Evolutionary conservation across 2,329 filamentous ascomycete species (phyloP).

Genomic region (Tolypocladium sp.): DNA sequence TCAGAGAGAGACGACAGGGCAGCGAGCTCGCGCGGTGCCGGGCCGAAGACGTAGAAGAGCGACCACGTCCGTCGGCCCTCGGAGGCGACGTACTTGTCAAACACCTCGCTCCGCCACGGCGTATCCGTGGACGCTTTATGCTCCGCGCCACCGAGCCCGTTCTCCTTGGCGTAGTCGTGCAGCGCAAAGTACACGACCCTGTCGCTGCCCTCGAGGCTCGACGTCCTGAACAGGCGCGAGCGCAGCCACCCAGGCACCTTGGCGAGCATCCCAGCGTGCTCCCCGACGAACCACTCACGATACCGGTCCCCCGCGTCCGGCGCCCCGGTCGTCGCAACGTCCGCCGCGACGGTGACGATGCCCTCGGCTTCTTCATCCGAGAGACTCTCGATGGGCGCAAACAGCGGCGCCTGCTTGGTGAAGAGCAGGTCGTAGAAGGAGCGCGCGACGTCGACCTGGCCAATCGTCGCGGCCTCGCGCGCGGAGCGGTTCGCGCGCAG

Average conservation of each 20-base stretch:
- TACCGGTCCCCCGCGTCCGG: constrained; percentile 43
- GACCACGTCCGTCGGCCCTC: constrained; percentile 54
- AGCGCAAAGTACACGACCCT: constrained; percentile 51
- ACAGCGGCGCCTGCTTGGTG: constrained; percentile 44
- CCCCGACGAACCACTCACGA: constrained; percentile 63
- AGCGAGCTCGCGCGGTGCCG: constrained; percentile 59
- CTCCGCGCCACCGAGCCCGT: constrained; percentile 57
- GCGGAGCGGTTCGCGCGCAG: constrained; percentile 49
- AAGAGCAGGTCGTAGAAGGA: constrained; percentile 61
- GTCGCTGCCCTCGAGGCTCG: constrained; percentile 46
- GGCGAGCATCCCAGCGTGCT: constrained; percentile 63
- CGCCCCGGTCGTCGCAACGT: constrained; percentile 43
- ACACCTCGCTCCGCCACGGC: constrained; percentile 50
- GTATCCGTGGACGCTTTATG: constrained; percentile 56
- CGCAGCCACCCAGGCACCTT: constrained; percentile 74
- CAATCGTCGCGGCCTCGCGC: constrained; percentile 45
- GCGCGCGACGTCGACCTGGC: constrained; percentile 55
- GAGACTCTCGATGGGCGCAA: constrained; percentile 50
- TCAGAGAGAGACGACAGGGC: constrained; percentile 42
- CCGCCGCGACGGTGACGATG: constrained; percentile 53
- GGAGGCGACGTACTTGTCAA: constrained; percentile 45
- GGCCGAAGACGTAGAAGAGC: constrained; percentile 73
- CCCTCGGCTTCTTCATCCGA: constrained; percentile 49
- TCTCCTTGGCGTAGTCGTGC: constrained; percentile 61
- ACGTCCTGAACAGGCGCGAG: constrained; percentile 60